Evolutionary conservation across 2,329 filamentous ascomycete species (phyloP).

Genomic region (Diaporthe capsici): DNA sequence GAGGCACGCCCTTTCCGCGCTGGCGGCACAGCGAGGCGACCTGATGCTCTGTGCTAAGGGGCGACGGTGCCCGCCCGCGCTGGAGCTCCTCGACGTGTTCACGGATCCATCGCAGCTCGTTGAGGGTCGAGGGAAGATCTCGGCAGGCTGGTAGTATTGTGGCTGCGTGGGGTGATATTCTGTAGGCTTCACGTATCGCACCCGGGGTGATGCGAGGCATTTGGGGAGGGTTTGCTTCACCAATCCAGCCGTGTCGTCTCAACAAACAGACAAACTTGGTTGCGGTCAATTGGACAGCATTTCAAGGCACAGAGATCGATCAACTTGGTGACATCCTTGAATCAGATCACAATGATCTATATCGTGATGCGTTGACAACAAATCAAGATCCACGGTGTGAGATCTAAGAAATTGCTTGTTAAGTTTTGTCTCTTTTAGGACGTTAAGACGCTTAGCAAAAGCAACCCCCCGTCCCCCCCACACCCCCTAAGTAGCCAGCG

Average conservation of each 20-base stretch:
- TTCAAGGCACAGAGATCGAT: background rate
- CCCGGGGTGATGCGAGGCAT: conserved; percentile 77
- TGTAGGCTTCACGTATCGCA: conserved; percentile 67
- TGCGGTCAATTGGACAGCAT: background rate
- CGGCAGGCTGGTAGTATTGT: conserved; percentile 75
- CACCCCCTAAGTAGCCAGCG: no score
- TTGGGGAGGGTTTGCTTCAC: conserved; percentile 7
- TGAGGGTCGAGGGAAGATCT: conserved; percentile 72
- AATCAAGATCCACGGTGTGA: no score
- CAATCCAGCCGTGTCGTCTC: background rate
- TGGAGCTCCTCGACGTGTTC: conserved; percentile 63
- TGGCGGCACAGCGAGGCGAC: conserved; percentile 61
- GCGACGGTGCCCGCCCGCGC: background rate
- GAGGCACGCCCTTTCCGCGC: conserved; percentile 75
- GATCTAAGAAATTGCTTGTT: background rate
- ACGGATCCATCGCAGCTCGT: conserved; percentile 81
- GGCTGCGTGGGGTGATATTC: conserved; percentile 69
- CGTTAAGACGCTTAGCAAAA: background rate
- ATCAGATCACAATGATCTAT: background rate
- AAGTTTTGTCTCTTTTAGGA: background rate
- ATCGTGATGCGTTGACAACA: background rate
- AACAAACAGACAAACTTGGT: background rate
- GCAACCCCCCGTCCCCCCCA: background rate
- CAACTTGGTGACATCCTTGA: no score
- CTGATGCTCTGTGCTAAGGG: conserved; percentile 4